Percentiles rank a stretch among this genome's conserved stretches.
Evolutionary conservation across 768 basidiomycete species (phyloP).

Genomic region (Porphyrellus cyaneotinctus): DNA sequence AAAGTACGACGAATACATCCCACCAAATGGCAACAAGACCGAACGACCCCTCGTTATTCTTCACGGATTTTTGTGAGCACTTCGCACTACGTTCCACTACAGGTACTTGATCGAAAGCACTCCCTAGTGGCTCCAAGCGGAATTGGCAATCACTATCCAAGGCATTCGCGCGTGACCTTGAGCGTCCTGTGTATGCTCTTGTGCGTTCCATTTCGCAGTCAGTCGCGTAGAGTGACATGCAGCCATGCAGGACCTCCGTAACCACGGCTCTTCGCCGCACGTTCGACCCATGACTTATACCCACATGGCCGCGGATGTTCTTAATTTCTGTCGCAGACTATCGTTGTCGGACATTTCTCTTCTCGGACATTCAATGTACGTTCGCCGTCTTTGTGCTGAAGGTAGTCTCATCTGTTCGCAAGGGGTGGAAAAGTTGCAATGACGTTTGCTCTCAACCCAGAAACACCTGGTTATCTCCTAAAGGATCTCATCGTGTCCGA

Average conservation of each 20-base stretch:
- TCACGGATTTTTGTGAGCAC: slow-evolving; percentile 60
- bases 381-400: slow-evolving; percentile 2
- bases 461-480: slow-evolving; percentile 40
- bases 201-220: slow-evolving; percentile 35
- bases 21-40: slow-evolving; percentile 24
- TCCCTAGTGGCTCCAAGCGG: slow-evolving; percentile 73
- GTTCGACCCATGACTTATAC: slow-evolving; percentile 66
- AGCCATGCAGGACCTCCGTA: slow-evolving; percentile 68
- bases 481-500: slow-evolving; percentile 71
- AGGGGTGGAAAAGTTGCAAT: slow-evolving; percentile 89
- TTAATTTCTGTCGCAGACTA: slow-evolving; percentile 57
- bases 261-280: slow-evolving; percentile 84
- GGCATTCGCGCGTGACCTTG: slow-evolving; percentile 60
- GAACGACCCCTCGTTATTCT: slow-evolving; percentile 52
- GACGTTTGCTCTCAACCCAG: slow-evolving; percentile 53
- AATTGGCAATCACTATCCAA: slow-evolving; percentile 86
- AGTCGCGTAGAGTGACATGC: not conserved
- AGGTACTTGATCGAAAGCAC: not conserved
- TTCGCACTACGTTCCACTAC: not conserved
- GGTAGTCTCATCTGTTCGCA: slow-evolving; percentile 4
- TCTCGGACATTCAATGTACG: slow-evolving; percentile 89
- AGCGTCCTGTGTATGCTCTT: slow-evolving; percentile 68
- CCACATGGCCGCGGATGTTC: slow-evolving; percentile 77
- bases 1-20: slow-evolving; percentile 31
- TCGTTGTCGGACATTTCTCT: slow-evolving; percentile 61